phyloP scores from a whole-genome alignment of 2,329 filamentous ascomycete genomes.

The Colletotrichum lentis region DNA sequence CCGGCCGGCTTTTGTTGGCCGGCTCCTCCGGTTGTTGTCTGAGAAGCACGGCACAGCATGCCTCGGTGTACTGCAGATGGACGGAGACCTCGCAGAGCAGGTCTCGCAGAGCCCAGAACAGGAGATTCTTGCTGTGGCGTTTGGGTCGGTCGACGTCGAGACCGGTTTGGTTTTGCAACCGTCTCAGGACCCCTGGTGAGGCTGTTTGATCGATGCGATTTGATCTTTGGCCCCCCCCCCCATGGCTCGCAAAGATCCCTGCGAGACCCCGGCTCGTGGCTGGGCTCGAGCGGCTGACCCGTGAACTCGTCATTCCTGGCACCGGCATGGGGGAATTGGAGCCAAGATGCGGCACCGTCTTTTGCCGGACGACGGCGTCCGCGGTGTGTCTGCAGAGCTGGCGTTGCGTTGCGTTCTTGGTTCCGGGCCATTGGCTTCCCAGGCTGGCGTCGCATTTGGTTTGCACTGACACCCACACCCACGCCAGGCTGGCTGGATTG shows the following conservation, averaged over 20 bases:
- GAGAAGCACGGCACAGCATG: constrained; percentile 22
- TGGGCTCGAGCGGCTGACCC: background rate
- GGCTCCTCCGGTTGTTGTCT: constrained; percentile 19
- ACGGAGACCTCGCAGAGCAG: background rate
- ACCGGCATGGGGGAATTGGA: too few relatives aligned
- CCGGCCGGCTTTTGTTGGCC: background rate
- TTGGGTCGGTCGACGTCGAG: constrained; percentile 12
- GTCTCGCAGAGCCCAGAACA: background rate
- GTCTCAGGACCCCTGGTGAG: constrained; percentile 37
- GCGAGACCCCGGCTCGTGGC: background rate
- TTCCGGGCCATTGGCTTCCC: constrained; percentile 8
- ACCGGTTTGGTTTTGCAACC: constrained; percentile 33
- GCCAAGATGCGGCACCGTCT: constrained; percentile 21
- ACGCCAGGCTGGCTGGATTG: background rate
- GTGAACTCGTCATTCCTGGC: constrained; percentile 4
- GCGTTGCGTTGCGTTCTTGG: background rate
- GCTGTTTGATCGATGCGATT: constrained; percentile 37
- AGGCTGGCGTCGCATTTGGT: constrained; percentile 11
- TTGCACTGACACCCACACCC: background rate
- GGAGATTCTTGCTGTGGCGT: background rate
- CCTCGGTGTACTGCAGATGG: background rate
- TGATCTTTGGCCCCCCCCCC: too few relatives aligned
- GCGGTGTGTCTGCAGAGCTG: background rate
- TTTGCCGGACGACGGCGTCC: constrained; percentile 1
- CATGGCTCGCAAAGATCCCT: constrained; percentile 12